Evolutionary conservation across 2,329 filamentous ascomycete genomes (phyloP).

Genomic region (Colletotrichum viniferum): DNA sequence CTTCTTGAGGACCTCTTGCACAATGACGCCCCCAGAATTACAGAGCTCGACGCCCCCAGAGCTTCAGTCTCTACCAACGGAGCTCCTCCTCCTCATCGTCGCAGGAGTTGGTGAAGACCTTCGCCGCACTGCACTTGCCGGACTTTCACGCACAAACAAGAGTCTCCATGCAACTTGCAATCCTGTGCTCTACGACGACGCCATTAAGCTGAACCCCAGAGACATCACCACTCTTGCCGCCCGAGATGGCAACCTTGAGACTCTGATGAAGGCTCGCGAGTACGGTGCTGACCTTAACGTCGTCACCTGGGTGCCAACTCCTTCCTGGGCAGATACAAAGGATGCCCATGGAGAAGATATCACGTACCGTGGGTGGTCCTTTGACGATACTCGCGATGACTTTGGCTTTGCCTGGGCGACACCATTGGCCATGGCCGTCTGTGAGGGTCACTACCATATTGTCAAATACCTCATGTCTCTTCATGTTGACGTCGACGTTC

Average conservation of each 20-base stretch:
- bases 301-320: background rate
- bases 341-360: no score
- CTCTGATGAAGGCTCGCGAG: background rate
- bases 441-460: background rate
- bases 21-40: no score
- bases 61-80: no score
- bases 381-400: no score
- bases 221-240: background rate
- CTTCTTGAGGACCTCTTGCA: no score
- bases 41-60: no score
- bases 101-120: no score
- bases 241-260: background rate
- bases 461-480: rapidly evolving
- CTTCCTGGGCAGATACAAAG: no score
- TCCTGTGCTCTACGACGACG: rapidly evolving
- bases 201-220: rapidly evolving
- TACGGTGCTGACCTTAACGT: background rate
- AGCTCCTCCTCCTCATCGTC: no score
- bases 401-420: background rate
- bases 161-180: background rate
- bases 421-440: rapidly evolving
- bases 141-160: background rate
- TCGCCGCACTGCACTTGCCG: background rate
- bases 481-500: background rate
- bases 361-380: no score